Conservation (phyloP, 352 stramenopile species). For the Globisporangium solare region DNA sequence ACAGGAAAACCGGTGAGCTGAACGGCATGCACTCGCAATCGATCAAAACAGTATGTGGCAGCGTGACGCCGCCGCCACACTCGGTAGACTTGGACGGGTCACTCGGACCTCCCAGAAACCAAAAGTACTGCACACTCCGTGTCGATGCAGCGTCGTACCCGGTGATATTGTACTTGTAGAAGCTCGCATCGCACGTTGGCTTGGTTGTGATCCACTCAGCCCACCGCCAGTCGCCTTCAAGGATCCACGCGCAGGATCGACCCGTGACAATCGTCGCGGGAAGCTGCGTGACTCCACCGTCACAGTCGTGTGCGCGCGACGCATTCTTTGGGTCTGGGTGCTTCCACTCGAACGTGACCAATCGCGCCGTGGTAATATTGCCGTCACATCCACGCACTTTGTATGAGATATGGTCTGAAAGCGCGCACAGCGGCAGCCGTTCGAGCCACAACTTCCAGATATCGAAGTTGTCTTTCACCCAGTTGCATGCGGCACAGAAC, state of each 20-base stretch:
- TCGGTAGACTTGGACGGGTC: constrained; percentile 22
- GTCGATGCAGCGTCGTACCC: constrained; percentile 12
- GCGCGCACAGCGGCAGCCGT: constrained; percentile 20
- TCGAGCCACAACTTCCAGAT: constrained; percentile 39
- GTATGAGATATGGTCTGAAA: constrained; percentile 25
- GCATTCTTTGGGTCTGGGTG: constrained; percentile 8
- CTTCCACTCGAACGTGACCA: constrained; percentile 2
- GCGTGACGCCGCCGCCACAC: constrained; percentile 18
- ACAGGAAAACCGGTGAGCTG: constrained; percentile 9
- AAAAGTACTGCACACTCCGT: constrained; percentile 19
- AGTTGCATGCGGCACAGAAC: constrained; percentile 39
- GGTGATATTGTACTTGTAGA: constrained; percentile 23
- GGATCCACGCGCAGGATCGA: constrained; percentile 26
- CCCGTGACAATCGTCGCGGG: constrained; percentile 18
- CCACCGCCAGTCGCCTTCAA: constrained; percentile 13
- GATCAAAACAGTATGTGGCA: constrained; percentile 17
- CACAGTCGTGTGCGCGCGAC: constrained; percentile 22
- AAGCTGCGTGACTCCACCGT: constrained; percentile 18
- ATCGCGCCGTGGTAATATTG: constrained; percentile 4
- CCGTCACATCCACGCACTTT: constrained; percentile 20
- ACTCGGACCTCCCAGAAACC: constrained; percentile 23
- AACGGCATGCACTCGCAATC: constrained; percentile 34
- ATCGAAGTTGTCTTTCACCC: constrained; percentile 42
- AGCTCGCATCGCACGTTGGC: constrained; percentile 20
- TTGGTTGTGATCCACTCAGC: constrained; percentile 15